Percentiles rank a stretch among this genome's conserved stretches.
Evolutionary conservation across 768 basidiomycete species (phyloP).

Genomic region (Pisolithus sp.): DNA sequence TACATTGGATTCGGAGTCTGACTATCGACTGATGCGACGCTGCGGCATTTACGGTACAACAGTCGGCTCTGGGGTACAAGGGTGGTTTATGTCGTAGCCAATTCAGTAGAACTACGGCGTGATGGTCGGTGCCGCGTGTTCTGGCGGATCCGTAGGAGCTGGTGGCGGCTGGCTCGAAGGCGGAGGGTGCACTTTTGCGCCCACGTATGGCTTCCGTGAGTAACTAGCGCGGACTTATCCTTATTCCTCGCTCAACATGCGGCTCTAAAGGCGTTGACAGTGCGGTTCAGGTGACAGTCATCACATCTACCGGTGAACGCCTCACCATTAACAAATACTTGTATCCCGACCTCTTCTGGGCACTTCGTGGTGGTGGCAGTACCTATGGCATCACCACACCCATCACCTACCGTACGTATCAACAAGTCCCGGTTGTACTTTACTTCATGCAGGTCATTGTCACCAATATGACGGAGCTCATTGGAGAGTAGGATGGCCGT

Average conservation of each 20-base stretch:
- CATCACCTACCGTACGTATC: conserved; percentile 40
- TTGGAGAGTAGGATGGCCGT: conserved; percentile 2
- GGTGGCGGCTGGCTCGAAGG: conserved; percentile 46
- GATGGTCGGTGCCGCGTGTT: conserved; percentile 39
- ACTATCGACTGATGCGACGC: too few species aligned
- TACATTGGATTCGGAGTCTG: not conserved
- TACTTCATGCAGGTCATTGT: conserved; percentile 26
- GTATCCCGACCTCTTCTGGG: conserved; percentile 46
- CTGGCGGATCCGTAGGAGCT: conserved; percentile 38
- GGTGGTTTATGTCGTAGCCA: conserved; percentile 35
- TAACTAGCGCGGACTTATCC: too few species aligned
- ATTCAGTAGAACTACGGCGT: conserved; percentile 31
- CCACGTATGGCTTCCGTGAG: conserved; percentile 38
- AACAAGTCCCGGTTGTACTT: conserved; percentile 26
- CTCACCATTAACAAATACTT: conserved; percentile 35
- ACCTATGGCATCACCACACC: conserved; percentile 44
- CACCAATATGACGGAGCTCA: conserved; percentile 21
- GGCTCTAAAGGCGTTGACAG: too few species aligned
- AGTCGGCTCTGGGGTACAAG: conserved; percentile 8
- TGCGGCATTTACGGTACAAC: too few species aligned
- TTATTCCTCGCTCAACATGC: too few species aligned
- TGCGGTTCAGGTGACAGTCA: conserved; percentile 17
- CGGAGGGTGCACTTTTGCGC: conserved; percentile 40
- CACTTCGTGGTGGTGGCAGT: conserved; percentile 46
- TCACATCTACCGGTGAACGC: conserved; percentile 36